Evolutionary conservation across 495 filamentous ascomycete species (phyloP), one percentile per base, ranked within the genome.

Genomic region (Aspergillus avenaceus): DNA sequence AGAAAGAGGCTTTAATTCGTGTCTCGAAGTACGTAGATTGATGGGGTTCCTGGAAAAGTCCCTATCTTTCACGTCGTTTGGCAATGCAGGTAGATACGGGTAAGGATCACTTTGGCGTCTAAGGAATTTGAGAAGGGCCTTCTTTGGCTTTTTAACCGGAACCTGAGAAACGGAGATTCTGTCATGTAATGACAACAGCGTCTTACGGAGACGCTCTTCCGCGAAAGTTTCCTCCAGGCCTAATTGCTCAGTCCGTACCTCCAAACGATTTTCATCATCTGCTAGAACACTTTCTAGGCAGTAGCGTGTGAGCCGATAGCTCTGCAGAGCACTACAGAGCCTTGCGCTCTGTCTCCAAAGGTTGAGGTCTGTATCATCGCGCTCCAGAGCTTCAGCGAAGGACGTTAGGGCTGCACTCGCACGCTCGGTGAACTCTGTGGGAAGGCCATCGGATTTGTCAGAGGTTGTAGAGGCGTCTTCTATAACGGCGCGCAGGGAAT

Each of bases 221-320:
- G 92, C 90, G 51, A 95, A 85, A 3, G 80, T 83, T 60, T 96
- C 91, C 48, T 96, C 91, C 22, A 97, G 68, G 2, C 88, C 88
- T 3, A 90, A 78, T 5, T 88, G 84, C 38, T 91, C 85, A 9
- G 88, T 76, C 36, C 86, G 82, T 7, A 81, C 75, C 37, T 88
- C 82, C 2, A 84, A 74, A 4, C 84, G 76, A 27, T 79, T 75
- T 24, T 95, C 89, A 57, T 95, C 90, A 48, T 88, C 79, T 55
- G 95, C 91, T 28, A 97, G 76, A 7, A 93, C 89, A 47, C 91
- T 87, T 63, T 99, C 93, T 14, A 97, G 71, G 55, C 95, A 93
- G 60, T 89, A 97, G 27, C 95, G 81, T 28, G 80, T 83, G 24
- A 96, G 76, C 6, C 91, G 80, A 27, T 79, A 70, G 53, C 91